Evolutionary conservation across 306 rosid genomes (phyloP).

Genomic region (Rubus idaeus): DNA sequence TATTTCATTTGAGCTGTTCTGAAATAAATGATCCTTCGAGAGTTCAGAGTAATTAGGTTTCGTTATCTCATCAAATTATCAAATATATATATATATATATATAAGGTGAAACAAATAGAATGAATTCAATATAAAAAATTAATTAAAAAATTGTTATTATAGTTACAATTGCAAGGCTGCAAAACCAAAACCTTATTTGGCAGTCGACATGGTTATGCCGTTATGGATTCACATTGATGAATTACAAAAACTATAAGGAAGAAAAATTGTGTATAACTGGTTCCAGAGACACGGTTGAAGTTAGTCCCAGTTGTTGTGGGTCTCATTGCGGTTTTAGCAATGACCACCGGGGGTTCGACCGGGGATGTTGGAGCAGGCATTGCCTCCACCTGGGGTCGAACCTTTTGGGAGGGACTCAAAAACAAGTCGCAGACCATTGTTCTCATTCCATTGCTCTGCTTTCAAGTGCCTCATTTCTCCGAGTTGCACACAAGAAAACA

Average conservation of each 20-base stretch:
- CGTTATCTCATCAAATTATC: too few species aligned
- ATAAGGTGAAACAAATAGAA: not conserved
- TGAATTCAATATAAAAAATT: not conserved
- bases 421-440: constrained; percentile 32
- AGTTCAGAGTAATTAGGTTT: too few species aligned
- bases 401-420: constrained; percentile 47
- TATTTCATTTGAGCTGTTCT: too few species aligned
- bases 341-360: constrained; percentile 11
- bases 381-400: constrained; percentile 14
- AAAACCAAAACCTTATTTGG: not conserved
- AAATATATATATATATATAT: too few species aligned
- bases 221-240: too few species aligned
- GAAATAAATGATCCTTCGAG: too few species aligned
- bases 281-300: not conserved
- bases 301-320: not conserved
- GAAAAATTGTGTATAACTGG: too few species aligned
- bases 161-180: not conserved
- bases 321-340: not conserved
- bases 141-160: not conserved
- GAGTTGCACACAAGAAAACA: constrained; percentile 29
- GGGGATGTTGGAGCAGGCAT: constrained; percentile 38
- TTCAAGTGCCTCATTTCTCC: constrained; percentile 47
- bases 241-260: too few species aligned
- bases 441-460: constrained; percentile 36
- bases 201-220: not conserved